Conservation (phyloP, 768 basidiomycete species). For the Gelatoporia subvermispora region DNA sequence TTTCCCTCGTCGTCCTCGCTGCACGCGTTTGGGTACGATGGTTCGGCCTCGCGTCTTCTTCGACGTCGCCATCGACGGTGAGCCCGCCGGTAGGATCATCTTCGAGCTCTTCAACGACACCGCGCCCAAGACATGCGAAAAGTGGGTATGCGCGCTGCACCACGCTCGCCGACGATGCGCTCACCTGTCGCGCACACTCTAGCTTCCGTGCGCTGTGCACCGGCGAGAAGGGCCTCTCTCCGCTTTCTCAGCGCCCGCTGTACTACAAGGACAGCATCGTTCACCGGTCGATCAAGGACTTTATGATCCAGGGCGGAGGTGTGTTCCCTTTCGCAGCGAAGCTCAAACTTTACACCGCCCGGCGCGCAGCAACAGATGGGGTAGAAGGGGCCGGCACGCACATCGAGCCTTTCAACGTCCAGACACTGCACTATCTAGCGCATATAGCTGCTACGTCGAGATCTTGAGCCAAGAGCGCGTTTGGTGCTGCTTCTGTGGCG, state of each 20-base stretch:
- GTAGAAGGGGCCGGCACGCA: too few species aligned
- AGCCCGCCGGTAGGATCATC: conserved; percentile 55
- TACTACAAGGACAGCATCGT: conserved; percentile 79
- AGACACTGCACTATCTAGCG: too few species aligned
- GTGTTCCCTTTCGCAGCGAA: too few species aligned
- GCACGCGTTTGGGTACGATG: conserved; percentile 35
- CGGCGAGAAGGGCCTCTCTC: conserved; percentile 75
- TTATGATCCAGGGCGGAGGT: conserved; percentile 84
- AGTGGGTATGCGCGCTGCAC: conserved; percentile 40
- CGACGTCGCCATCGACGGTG: conserved; percentile 51
- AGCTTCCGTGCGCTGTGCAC: conserved; percentile 87
- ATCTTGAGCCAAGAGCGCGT: too few species aligned
- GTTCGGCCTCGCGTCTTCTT: conserved; percentile 62
- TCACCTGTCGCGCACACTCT: conserved; percentile 1
- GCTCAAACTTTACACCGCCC: too few species aligned
- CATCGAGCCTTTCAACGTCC: too few species aligned
- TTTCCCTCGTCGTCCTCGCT: not conserved
- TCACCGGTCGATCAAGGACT: conserved; percentile 73
- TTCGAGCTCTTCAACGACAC: conserved; percentile 74
- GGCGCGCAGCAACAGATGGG: too few species aligned
- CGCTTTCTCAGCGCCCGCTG: conserved; percentile 57
- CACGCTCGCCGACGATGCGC: not conserved
- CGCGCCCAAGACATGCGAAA: conserved; percentile 74
- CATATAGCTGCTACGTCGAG: too few species aligned
- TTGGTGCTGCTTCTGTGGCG: too few species aligned